Base-by-base conservation (phyloP, 2,329 filamentous ascomycete genomes). In the Aspergillus sergii region DNA sequence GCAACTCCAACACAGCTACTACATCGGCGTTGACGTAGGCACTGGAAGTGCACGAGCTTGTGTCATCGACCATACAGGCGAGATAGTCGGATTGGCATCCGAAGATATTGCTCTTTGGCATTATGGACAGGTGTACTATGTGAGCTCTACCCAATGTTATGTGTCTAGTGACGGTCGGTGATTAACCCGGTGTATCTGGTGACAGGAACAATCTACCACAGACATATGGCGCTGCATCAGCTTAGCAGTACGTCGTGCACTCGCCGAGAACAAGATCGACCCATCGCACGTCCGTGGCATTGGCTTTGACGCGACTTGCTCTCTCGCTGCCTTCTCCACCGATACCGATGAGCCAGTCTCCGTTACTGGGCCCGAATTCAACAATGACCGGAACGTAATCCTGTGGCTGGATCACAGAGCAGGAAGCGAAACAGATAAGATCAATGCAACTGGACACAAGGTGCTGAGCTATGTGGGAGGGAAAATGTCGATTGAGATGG, bases 401-500 rank as follows among this genome's bases (percentile, higher is more conserved):
- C 84, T 99, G 26, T 99, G 95, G 95, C 90, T 99, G 61, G 95
- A 99, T 78, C 95, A 99, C 79, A 89, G 95, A 43, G 93, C 95
- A 0, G 88, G 95, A 19, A 88, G 92, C 64, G 95, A 99, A 84
- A 96, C 94, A 0, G 89, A 92, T 66, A 91, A 92, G 80, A 96
- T 99, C 82, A 99, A 99, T 78, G 88, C 88, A 58, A 98, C 95
- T 3, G 86, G 89, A 59, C 95, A 99, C 83, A 95, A 96, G 78
- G 84, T 99, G 59, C 87, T 99, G 63, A 91, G 93, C 73, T 99
- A 99, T 75, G 95, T 99, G n/a, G 95, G 95, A 70, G 95, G 95
- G 67, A 94, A 91, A 76, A 99, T 99, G 95, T 97, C 93, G 76
- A 94, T 97, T 68, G 95, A 99, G 83, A 99, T 99, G 95, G 95